phyloP scores from a whole-genome alignment of 2,329 filamentous ascomycete genomes.

The Zelopaecilomyces penicillatus region DNA sequence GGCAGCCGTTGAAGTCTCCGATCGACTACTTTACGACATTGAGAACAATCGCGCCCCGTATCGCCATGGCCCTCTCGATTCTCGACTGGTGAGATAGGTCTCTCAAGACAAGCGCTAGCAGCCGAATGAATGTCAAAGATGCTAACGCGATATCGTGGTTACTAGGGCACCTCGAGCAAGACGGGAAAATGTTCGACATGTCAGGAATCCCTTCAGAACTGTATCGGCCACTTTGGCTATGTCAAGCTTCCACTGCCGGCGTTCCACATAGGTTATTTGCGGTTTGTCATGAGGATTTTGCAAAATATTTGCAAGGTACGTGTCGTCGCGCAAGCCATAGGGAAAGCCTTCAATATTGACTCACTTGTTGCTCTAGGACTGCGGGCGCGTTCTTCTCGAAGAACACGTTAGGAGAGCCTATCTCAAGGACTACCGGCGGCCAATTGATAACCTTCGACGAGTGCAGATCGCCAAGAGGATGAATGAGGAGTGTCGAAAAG shows the following conservation, averaged over 20 bases:
- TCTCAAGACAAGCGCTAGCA: no score
- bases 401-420: conserved; percentile 71
- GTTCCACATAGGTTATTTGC: conserved; percentile 94
- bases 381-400: conserved; percentile 72
- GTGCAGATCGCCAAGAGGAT: conserved; percentile 81
- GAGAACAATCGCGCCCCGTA: conserved; percentile 69
- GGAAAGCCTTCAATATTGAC: no score
- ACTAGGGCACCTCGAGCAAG: conserved; percentile 76
- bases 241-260: conserved; percentile 83
- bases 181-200: conserved; percentile 73
- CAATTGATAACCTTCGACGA: conserved; percentile 79
- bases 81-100: conserved; percentile 51
- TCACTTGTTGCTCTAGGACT: conserved; percentile 40
- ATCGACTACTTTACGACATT: conserved; percentile 87
- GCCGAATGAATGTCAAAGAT: background rate
- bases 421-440: conserved; percentile 71
- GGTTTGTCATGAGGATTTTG: conserved; percentile 82
- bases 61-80: conserved; percentile 78
- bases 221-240: conserved; percentile 93
- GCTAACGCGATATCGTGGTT: conserved; percentile 1
- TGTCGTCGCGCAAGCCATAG: conserved; percentile 14
- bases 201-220: conserved; percentile 69
- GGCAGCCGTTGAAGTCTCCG: conserved; percentile 88
- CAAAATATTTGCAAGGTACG: conserved; percentile 82
- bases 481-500: conserved; percentile 82